Base-by-base conservation (phyloP, 306 rosid species). In the Clitoria ternatea region DNA sequence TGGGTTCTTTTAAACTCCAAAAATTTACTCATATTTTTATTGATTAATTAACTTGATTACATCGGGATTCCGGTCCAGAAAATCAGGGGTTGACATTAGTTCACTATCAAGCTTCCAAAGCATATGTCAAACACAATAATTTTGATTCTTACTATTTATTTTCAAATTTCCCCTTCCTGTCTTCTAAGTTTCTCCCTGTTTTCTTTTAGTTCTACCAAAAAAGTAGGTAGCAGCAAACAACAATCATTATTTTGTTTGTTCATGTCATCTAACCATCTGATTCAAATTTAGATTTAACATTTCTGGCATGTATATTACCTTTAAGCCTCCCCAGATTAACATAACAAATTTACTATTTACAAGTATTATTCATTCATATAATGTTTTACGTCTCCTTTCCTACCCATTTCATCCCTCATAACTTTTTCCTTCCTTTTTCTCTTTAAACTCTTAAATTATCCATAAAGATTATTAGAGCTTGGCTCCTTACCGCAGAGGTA, bases 151-250 rank as follows among this genome's bases (percentile, higher is more conserved):
- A 27, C 33, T 12, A 27, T 32, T n/a, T 1, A n/a, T 37, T 50
- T 62, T 12, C 22, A 49, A 32, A 19, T 49, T 49, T 50, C 15
- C 63, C 70, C 22, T 73, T 60, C 8, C 53, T 73, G 33, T 62
- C 45, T 49, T 62, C 61, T 43, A 40, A 15, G 19, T 33, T 60
- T 61, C 37, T 22, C 32, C 7, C 20, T 7, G 20, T 49, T n/a
- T n/a, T 33, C 62, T 1, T 4, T 44, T 6, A 45, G 22, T 30
- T 67, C 27, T 42, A 60, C 69, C 62, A 23, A 47, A 19, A 60
- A 23, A 8, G 37, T 32, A 72, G 39, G 23, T 30, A 17, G 27
- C 32, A 60, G 49, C 11, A 20, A 36, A 30, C 12, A 50, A 15
- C 35, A 52, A 33, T 35, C 56, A 17, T 18, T 17, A 29, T 26